Evolutionary conservation across 2,329 filamentous ascomycete species (phyloP).

Genomic region (Aspergillus ibericus): DNA sequence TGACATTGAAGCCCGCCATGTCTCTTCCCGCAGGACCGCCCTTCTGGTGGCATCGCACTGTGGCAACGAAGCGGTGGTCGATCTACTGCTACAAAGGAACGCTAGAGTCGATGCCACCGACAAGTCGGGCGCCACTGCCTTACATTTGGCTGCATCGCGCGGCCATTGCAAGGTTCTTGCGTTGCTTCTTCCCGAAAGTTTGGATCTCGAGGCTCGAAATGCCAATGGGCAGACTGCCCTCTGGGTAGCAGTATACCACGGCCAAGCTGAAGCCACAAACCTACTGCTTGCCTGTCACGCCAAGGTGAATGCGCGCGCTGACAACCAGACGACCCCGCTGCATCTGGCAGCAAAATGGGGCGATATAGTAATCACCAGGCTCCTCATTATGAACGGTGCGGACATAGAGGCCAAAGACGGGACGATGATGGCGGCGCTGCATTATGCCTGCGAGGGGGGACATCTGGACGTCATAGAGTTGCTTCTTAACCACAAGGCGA

Average conservation of each 20-base stretch:
- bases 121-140: slow-evolving; percentile 29
- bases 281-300: slow-evolving; percentile 33
- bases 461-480: slow-evolving; percentile 27
- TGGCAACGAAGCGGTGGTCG: slow-evolving; percentile 38
- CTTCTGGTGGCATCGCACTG: slow-evolving; percentile 43
- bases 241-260: slow-evolving; percentile 36
- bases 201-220: slow-evolving; percentile 33
- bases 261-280: slow-evolving; percentile 34
- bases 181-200: slow-evolving; percentile 28
- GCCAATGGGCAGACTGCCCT: slow-evolving; percentile 36
- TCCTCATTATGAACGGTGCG: slow-evolving; percentile 34
- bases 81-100: slow-evolving; percentile 32
- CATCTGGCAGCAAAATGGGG: slow-evolving; percentile 37
- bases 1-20: slow-evolving; percentile 33
- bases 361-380: slow-evolving; percentile 32
- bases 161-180: slow-evolving; percentile 32
- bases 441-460: slow-evolving; percentile 37
- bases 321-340: slow-evolving; percentile 35
- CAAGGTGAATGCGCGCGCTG: slow-evolving; percentile 37
- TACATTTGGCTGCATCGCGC: slow-evolving; percentile 35
- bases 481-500: slow-evolving; percentile 34
- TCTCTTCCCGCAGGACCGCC: slow-evolving; percentile 35
- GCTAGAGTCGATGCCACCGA: slow-evolving; percentile 34
- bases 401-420: slow-evolving; percentile 40
- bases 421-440: slow-evolving; percentile 37